Percentiles rank a stretch among this genome's conserved stretches.
phyloP scores from a whole-genome alignment of 2,329 filamentous ascomycete genomes.

The Fonsecaea pedrosoi region DNA sequence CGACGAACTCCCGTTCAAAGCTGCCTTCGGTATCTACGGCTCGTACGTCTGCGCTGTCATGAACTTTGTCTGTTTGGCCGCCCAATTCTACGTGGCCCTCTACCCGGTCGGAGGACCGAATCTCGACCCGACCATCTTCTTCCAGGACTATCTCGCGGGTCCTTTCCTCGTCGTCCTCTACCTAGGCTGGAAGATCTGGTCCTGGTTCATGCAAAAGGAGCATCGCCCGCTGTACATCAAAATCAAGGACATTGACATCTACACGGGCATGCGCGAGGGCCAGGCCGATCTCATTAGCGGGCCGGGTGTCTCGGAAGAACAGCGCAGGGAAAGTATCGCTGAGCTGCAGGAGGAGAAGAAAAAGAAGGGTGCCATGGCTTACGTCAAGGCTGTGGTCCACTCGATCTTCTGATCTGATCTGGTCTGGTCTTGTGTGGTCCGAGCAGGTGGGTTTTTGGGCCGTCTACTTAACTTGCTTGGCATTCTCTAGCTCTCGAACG shows the following conservation, averaged over 20 bases:
- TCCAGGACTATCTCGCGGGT: conserved; percentile 42
- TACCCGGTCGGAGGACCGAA: conserved; percentile 67
- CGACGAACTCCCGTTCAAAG: conserved; percentile 78
- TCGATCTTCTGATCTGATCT: conserved; percentile 15
- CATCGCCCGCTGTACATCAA: conserved; percentile 43
- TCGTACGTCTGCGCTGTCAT: conserved; percentile 80
- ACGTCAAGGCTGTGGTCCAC: conserved; percentile 17
- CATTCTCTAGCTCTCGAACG: too few relatives aligned
- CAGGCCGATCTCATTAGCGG: conserved; percentile 37
- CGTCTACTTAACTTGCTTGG: too few relatives aligned
- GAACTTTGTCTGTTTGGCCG: conserved; percentile 76
- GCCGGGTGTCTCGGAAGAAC: conserved; percentile 37
- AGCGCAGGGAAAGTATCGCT: conserved; percentile 41
- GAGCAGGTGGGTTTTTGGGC: too few relatives aligned
- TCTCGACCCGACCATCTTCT: conserved; percentile 38
- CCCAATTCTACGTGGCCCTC: conserved; percentile 87
- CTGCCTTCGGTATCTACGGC: conserved; percentile 78
- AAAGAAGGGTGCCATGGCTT: conserved; percentile 38
- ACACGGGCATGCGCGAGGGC: conserved; percentile 44
- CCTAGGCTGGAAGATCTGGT: conserved; percentile 57
- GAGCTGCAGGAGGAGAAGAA: conserved; percentile 43
- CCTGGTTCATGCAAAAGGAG: conserved; percentile 38
- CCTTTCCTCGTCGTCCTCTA: conserved; percentile 59
- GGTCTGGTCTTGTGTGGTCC: neutral
- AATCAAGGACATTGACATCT: conserved; percentile 46